These are phyloP conservation scores for Verbena officinalis DNA, from an alignment of 257 asterid genomes.

Conservation along the genomic window DNA sequence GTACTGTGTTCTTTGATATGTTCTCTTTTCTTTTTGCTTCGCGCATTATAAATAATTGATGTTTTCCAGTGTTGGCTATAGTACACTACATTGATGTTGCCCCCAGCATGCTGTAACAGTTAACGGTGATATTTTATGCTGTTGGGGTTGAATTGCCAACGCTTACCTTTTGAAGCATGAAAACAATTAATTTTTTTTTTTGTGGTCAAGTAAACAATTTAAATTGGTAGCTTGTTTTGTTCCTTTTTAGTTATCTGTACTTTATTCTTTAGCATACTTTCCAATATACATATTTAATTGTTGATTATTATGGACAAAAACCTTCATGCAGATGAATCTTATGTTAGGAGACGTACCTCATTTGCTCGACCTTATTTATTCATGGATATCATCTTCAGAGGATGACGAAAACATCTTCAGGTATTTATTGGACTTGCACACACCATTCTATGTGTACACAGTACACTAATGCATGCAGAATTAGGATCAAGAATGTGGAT, in stretches of 20 bases:
- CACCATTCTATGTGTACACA: slow-evolving; percentile 21
- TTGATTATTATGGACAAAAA: slow-evolving; percentile 38
- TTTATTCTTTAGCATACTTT: slow-evolving; percentile 8
- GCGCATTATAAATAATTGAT: neutral
- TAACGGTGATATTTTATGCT: slow-evolving; percentile 2
- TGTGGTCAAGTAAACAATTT: slow-evolving; percentile 8
- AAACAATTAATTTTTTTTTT: slow-evolving; percentile 3
- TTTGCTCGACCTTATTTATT: slow-evolving; percentile 83
- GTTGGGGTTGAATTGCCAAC: slow-evolving; percentile 7
- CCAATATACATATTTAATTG: slow-evolving; percentile 16
- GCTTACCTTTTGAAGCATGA: neutral
- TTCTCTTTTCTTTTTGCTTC: neutral
- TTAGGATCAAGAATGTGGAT: slow-evolving; percentile 10
- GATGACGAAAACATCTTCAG: slow-evolving; percentile 69
- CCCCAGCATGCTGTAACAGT: slow-evolving; percentile 1
- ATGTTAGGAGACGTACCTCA: slow-evolving; percentile 92
- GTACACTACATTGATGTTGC: neutral
- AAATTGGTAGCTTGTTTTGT: slow-evolving; percentile 8
- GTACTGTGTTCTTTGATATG: neutral
- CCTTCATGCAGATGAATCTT: slow-evolving; percentile 80
- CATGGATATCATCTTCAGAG: slow-evolving; percentile 95
- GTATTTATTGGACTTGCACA: slow-evolving; percentile 38
- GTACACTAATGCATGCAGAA: slow-evolving; percentile 19
- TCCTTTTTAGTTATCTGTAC: slow-evolving; percentile 1
- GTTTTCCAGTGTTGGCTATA: neutral